Percentiles rank a stretch among this genome's conserved stretches.
Evolutionary conservation across 352 stramenopile species (phyloP).

Genomic region (Phytophthora chlamydospora): DNA sequence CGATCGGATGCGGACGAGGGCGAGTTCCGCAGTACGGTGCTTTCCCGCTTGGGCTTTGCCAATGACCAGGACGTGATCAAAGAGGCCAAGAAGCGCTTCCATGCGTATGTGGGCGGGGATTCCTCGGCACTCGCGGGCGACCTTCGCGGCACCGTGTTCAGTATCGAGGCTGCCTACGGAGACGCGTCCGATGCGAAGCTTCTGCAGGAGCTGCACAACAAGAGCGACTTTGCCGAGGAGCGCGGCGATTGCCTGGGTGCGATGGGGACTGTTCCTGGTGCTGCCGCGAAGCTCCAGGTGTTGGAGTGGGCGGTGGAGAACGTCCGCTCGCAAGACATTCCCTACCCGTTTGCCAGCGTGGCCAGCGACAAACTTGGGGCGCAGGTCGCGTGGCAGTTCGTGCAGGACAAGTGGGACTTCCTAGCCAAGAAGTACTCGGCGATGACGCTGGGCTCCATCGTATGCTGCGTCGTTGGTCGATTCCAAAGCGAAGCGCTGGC

Average conservation of each 20-base stretch:
- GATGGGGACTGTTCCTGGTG: constrained; percentile 55
- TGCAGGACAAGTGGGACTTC: constrained; percentile 68
- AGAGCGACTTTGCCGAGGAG: constrained; percentile 70
- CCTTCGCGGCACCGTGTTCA: constrained; percentile 62
- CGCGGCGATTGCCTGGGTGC: constrained; percentile 63
- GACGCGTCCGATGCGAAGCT: constrained; percentile 54
- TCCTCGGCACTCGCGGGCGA: constrained; percentile 55
- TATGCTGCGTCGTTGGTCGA: constrained; percentile 41
- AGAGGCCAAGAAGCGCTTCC: constrained; percentile 64
- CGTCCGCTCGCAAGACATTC: constrained; percentile 74
- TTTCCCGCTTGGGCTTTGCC: constrained; percentile 55
- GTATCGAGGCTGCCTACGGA: constrained; percentile 49
- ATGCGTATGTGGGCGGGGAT: constrained; percentile 53
- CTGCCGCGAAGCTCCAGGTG: constrained; percentile 54
- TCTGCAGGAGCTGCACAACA: constrained; percentile 66
- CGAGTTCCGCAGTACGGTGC: constrained; percentile 69
- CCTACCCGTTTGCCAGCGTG: constrained; percentile 58
- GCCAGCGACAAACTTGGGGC: constrained; percentile 49
- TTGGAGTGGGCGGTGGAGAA: constrained; percentile 79
- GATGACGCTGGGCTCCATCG: constrained; percentile 53
- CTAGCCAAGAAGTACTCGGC: constrained; percentile 66
- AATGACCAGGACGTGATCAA: constrained; percentile 56
- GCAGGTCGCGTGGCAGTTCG: constrained; percentile 69
- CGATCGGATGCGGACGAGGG: constrained; percentile 48
- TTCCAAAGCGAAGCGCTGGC: constrained; percentile 63